Percentiles rank a stretch among this genome's conserved stretches.
Evolutionary conservation across 345 rosid species (phyloP).

Genomic region (Reutealis trisperma): DNA sequence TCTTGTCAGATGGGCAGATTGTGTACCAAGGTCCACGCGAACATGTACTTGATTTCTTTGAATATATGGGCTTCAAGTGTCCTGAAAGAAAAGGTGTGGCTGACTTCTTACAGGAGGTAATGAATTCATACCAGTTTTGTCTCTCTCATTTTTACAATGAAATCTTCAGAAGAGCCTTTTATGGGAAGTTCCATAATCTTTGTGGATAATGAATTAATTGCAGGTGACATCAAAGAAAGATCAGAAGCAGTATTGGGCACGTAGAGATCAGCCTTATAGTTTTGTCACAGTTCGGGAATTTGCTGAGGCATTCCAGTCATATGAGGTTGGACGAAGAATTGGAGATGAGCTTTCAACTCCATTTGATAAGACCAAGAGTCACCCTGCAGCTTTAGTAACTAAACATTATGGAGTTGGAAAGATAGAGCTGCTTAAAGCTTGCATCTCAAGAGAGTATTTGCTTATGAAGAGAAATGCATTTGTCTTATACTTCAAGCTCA

Average conservation of each 20-base stretch:
- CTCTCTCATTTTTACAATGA: not conserved
- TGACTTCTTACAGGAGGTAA: constrained; percentile 76
- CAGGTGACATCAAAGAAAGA: constrained; percentile 33
- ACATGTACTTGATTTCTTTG: constrained; percentile 52
- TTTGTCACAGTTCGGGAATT: constrained; percentile 14
- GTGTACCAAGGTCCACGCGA: constrained; percentile 69
- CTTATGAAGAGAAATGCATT: constrained; percentile 20
- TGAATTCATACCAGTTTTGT: not conserved
- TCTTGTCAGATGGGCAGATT: constrained; percentile 59
- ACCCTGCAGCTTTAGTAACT: constrained; percentile 17
- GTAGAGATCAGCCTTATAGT: constrained; percentile 10
- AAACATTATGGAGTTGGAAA: constrained; percentile 23
- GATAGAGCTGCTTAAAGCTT: constrained; percentile 32
- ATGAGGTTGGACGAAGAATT: not conserved
- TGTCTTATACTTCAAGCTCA: constrained; percentile 15
- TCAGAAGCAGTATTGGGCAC: constrained; percentile 22
- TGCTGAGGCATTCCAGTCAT: constrained; percentile 8
- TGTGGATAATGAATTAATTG: not conserved
- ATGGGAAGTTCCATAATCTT: not conserved
- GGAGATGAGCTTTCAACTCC: constrained; percentile 14
- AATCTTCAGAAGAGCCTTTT: too few relatives aligned
- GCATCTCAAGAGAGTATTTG: constrained; percentile 21
- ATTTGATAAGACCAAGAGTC: constrained; percentile 12
- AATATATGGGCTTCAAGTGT: constrained; percentile 67
- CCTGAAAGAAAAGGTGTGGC: constrained; percentile 72